Percentiles rank a stretch among this genome's conserved stretches.
Evolutionary conservation across 2,329 filamentous ascomycete species (phyloP).

Genomic region (Curvularia lunata): DNA sequence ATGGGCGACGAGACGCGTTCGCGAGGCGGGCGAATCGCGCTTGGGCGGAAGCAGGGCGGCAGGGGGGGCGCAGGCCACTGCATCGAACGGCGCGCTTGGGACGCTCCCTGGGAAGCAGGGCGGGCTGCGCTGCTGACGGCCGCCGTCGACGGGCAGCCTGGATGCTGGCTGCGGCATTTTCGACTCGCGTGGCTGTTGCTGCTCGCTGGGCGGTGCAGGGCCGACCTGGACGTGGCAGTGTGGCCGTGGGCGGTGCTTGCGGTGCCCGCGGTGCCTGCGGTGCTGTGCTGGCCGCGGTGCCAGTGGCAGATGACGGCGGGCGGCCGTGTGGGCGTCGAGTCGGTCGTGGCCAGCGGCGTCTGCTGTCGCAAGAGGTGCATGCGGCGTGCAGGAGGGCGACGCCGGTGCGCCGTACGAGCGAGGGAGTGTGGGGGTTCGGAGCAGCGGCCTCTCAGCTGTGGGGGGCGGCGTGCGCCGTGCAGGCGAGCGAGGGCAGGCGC

Average conservation of each 20-base stretch:
- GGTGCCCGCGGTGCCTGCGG: too few species aligned
- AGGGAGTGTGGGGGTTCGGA: slow-evolving; percentile 25
- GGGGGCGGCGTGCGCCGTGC: background rate
- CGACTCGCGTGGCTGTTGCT: background rate
- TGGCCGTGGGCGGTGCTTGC: too few species aligned
- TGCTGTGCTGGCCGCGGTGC: too few species aligned
- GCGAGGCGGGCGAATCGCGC: slow-evolving; percentile 9
- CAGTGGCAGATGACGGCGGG: too few species aligned
- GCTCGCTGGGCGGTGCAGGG: background rate
- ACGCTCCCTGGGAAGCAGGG: slow-evolving; percentile 2
- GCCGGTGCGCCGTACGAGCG: slow-evolving; percentile 4
- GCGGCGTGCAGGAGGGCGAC: slow-evolving; percentile 30
- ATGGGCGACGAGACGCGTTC: slow-evolving; percentile 1
- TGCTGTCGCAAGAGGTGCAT: slow-evolving; percentile 21
- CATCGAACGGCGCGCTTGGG: slow-evolving; percentile 10
- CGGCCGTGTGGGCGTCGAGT: background rate
- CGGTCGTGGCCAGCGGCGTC: too few species aligned
- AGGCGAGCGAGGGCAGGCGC: background rate
- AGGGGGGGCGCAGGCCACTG: slow-evolving; percentile 1
- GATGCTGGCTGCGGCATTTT: slow-evolving; percentile 30
- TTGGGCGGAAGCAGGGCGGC: slow-evolving; percentile 8
- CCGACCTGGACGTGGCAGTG: background rate
- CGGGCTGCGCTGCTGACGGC: slow-evolving; percentile 17
- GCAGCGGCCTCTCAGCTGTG: slow-evolving; percentile 14
- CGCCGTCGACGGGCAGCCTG: background rate